Evolutionary conservation across 495 filamentous ascomycete genomes (phyloP), one percentile per base, ranked within the genome.

Genomic region (Penicillium bialowiezense): DNA sequence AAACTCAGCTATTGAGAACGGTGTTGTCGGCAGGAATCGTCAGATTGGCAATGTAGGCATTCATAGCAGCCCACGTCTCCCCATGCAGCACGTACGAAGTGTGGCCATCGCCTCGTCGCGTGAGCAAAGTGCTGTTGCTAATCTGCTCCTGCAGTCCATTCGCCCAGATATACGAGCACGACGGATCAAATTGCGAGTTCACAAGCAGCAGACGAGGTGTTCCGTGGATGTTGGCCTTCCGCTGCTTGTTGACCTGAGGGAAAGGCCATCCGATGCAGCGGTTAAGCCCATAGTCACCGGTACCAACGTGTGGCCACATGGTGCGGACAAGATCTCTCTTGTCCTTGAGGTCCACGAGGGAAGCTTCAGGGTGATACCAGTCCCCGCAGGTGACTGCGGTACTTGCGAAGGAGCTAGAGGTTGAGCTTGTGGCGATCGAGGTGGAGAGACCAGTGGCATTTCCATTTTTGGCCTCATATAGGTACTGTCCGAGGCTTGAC

Each of bases 231-330:
- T 26, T 26, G 31, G 31, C 31, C 7, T 34, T 18, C 18, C 43
- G 42, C 9, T 58, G 61, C 33, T 58, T 60, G 48, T 70, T 69
- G 23, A 44, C 35, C 21, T 67, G 8, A n/a, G 63, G 54, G 1
- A 64, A 58, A 2, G 68, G 65, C 71, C 71, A 74, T 1, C 65
- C 65, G 45, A 71, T 58, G 44, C 71, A 74, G 4, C 53, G 41
- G 20, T 54, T 54, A 49, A 58, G 67, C 33, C 49, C 54, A 44
- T 70, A 59, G 38, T 51, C 51, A 6, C 50, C 43, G 44, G 62
- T 65, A 4, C 45, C 29, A 5, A 44, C 63, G 15, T 65, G 52
- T 0, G 70, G 70, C 3, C 23, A 52, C 36, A 67, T 52, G 37
- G 41, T 44, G 0, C 38, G 23, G 2, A 55, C 58, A 0, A 63